These are phyloP conservation scores for Leccinum cinnamomeum DNA, from an alignment of 1,284 basidiomycete species.

Conservation along the genomic window DNA sequence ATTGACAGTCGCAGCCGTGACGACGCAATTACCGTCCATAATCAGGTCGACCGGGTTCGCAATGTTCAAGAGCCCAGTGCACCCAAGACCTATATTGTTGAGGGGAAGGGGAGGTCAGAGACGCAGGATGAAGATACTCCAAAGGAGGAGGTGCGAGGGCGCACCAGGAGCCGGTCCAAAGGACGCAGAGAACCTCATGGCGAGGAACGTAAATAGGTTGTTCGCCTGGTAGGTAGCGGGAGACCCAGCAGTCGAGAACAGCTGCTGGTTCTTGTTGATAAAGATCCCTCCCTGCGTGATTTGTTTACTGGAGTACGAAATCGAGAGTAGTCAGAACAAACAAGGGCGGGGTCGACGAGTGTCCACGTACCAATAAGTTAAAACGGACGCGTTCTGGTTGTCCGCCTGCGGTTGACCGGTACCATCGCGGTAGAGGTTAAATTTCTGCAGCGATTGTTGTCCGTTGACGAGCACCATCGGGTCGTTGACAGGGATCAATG, in stretches of 20 bases:
- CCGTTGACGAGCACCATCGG: slow-evolving; percentile 31
- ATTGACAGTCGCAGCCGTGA: slow-evolving; percentile 29
- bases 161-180: slow-evolving; percentile 27
- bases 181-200: slow-evolving; percentile 28
- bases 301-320: slow-evolving; percentile 20
- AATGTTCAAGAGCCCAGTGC: slow-evolving; percentile 22
- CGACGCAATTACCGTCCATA: slow-evolving; percentile 27
- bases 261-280: slow-evolving; percentile 24
- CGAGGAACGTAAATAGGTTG: slow-evolving; percentile 30
- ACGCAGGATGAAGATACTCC: not conserved
- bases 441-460: slow-evolving; percentile 26
- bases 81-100: slow-evolving; percentile 22
- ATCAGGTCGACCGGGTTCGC: slow-evolving; percentile 26
- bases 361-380: slow-evolving; percentile 23
- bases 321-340: not conserved
- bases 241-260: slow-evolving; percentile 19
- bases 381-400: slow-evolving; percentile 23
- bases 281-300: slow-evolving; percentile 26
- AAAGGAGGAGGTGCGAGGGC: not conserved
- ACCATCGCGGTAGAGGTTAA: slow-evolving; percentile 30
- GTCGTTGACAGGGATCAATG: slow-evolving; percentile 26
- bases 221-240: slow-evolving; percentile 23
- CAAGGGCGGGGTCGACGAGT: not conserved
- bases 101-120: not conserved
- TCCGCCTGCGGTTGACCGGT: slow-evolving; percentile 29